Conservation (phyloP, 805 yeast genomes). For the Clavispora vitiphila region DNA sequence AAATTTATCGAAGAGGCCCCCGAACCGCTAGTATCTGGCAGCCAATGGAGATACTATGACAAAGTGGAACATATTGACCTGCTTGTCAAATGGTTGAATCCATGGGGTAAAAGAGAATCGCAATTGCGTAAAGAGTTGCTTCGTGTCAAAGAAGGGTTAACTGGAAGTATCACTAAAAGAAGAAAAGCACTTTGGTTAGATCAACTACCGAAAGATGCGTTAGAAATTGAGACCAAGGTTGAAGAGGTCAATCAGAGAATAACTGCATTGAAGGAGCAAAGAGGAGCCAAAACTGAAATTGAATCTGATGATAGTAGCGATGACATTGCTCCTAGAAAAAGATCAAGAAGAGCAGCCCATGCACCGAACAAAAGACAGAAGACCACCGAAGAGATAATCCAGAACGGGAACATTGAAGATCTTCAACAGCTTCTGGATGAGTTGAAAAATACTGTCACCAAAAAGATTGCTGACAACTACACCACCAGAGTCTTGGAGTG, state of each 20-base stretch:
- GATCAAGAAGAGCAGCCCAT: constrained; percentile 27
- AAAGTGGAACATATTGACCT: constrained; percentile 49
- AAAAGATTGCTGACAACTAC: constrained; percentile 36
- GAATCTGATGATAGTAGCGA: constrained; percentile 37
- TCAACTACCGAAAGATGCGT: constrained; percentile 27
- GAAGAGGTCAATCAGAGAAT: constrained; percentile 8
- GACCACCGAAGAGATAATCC: constrained; percentile 27
- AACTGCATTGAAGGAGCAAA: constrained; percentile 1
- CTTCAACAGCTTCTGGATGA: constrained; percentile 18
- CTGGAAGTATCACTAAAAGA: constrained; percentile 54
- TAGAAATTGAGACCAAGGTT: constrained; percentile 9
- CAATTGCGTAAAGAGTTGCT: constrained; percentile 57
- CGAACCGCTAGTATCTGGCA: constrained; percentile 45
- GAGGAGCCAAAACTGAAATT: constrained; percentile 5
- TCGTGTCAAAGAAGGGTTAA: constrained; percentile 47
- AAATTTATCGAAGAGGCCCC: constrained; percentile 66
- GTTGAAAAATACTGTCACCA: constrained; percentile 27
- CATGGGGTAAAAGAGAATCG: constrained; percentile 71
- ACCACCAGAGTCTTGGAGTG: constrained; percentile 49
- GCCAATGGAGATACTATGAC: constrained; percentile 72
- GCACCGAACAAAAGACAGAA: constrained; percentile 34
- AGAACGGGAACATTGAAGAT: constrained; percentile 24
- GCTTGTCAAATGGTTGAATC: constrained; percentile 63
- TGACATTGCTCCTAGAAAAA: constrained; percentile 19
- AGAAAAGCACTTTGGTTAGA: constrained; percentile 48